Percentiles rank a stretch among this genome's conserved stretches.
These are phyloP conservation scores for Ascochyta pisi DNA, from an alignment of 2,329 filamentous ascomycete species.

Conservation along the genomic window DNA sequence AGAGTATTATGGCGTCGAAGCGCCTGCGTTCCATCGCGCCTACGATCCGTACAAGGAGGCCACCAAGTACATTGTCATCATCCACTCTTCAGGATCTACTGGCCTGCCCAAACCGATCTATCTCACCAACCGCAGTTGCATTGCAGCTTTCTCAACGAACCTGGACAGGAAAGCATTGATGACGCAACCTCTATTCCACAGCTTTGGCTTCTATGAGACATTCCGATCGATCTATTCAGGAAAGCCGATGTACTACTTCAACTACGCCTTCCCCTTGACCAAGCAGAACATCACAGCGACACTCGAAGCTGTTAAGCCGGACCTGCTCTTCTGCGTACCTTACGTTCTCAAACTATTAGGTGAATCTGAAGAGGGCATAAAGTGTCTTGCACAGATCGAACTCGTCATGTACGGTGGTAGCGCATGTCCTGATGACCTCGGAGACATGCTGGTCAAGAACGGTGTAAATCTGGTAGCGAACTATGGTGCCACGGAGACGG, in stretches of 20 bases:
- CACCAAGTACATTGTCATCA: slow-evolving; percentile 48
- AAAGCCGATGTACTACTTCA: slow-evolving; percentile 35
- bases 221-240: slow-evolving; percentile 34
- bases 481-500: slow-evolving; percentile 68
- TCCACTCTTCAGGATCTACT: slow-evolving; percentile 65
- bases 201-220: slow-evolving; percentile 32
- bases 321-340: slow-evolving; percentile 68
- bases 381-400: slow-evolving; percentile 55
- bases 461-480: slow-evolving; percentile 64
- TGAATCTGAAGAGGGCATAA: slow-evolving; percentile 63
- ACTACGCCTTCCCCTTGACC: slow-evolving; percentile 30
- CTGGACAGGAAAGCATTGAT: slow-evolving; percentile 31
- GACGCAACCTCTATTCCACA: slow-evolving; percentile 36
- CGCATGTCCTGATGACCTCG: slow-evolving; percentile 65
- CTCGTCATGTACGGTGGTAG: slow-evolving; percentile 66
- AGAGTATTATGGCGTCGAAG: slow-evolving; percentile 28
- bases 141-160: slow-evolving; percentile 28
- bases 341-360: slow-evolving; percentile 69
- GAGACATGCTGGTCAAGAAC: slow-evolving; percentile 59
- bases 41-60: slow-evolving; percentile 34
- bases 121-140: slow-evolving; percentile 57
- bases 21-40: slow-evolving; percentile 21
- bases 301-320: slow-evolving; percentile 43
- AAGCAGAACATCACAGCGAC: slow-evolving; percentile 26
- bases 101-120: slow-evolving; percentile 70